A percentile compares a stretch with the other conserved stretches of the same genome.
Conservation (phyloP, 352 stramenopile genomes). For the Blastocystis sp. region DNA sequence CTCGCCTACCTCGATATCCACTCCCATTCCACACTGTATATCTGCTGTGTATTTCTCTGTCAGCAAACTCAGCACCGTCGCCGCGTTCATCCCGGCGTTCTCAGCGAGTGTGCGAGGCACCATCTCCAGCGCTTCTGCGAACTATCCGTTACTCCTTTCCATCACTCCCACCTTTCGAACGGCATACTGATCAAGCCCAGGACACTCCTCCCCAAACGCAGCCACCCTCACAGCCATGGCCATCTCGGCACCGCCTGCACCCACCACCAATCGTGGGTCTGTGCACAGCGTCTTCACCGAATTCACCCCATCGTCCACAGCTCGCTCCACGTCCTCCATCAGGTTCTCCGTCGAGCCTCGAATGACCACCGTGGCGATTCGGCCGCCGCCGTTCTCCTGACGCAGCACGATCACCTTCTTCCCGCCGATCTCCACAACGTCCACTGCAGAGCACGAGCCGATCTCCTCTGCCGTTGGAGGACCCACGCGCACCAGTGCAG, state of each 20-base stretch:
- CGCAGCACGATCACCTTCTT: constrained; percentile 90
- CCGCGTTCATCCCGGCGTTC: constrained; percentile 89
- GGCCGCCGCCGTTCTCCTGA: constrained; percentile 82
- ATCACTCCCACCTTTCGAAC: constrained; percentile 80
- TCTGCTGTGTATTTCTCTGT: constrained; percentile 82
- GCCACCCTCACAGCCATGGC: constrained; percentile 87
- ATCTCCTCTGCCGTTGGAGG: constrained; percentile 94
- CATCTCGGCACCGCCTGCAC: constrained; percentile 88
- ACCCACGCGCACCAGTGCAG: constrained; percentile 90
- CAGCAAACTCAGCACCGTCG: constrained; percentile 83
- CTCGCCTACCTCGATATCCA: constrained; percentile 86
- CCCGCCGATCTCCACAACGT: constrained; percentile 88
- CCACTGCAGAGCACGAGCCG: constrained; percentile 84
- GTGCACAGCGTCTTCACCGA: constrained; percentile 88
- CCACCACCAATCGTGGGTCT: constrained; percentile 86
- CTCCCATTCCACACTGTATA: constrained; percentile 80
- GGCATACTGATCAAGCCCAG: constrained; percentile 96
- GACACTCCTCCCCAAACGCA: constrained; percentile 85
- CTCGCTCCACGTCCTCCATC: constrained; percentile 93
- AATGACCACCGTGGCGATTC: constrained; percentile 90
- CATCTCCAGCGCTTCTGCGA: constrained; percentile 93
- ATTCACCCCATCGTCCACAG: constrained; percentile 95
- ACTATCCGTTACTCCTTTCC: constrained; percentile 65
- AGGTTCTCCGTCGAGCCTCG: constrained; percentile 85
- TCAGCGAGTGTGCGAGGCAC: constrained; percentile 92